Percentiles rank a stretch among this genome's conserved stretches.
Conservation (phyloP, 192 early-diverging fungal genomes). For the Dispira simplex region DNA sequence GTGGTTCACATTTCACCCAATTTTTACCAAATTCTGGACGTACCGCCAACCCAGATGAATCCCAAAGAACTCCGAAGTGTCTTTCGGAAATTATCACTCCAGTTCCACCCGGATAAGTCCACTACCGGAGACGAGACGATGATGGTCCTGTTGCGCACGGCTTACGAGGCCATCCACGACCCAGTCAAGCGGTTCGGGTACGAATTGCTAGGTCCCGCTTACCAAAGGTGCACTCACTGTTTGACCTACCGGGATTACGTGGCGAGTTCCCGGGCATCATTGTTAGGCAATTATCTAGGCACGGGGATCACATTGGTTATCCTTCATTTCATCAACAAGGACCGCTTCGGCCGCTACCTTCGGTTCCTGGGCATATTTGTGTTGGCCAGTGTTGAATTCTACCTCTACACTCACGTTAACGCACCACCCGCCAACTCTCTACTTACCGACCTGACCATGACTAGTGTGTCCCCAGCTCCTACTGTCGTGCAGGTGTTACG, state of each 20-base stretch:
- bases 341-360: constrained; percentile 28
- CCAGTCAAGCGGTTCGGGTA: constrained; percentile 19
- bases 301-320: constrained; percentile 17
- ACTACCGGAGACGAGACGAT: constrained; percentile 9
- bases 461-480: too few species aligned
- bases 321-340: constrained; percentile 21
- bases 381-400: constrained; percentile 20
- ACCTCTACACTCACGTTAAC: constrained; percentile 10
- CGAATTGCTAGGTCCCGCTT: constrained; percentile 22
- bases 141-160: constrained; percentile 23
- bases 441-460: too few species aligned
- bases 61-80: constrained; percentile 17
- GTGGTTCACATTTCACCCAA: constrained; percentile 17
- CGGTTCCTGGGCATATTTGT: constrained; percentile 18
- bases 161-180: constrained; percentile 29
- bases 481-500: neutral
- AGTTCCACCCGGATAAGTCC: constrained; percentile 28
- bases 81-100: constrained; percentile 21
- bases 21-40: constrained; percentile 19
- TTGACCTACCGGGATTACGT: constrained; percentile 23
- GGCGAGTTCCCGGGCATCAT: neutral
- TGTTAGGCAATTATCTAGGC: constrained; percentile 20
- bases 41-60: constrained; percentile 12
- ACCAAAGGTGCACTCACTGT: constrained; percentile 20
- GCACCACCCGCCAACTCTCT: neutral